A percentile compares a stretch with the other conserved stretches of the same genome.
These are phyloP conservation scores for Camelina sativa DNA, from an alignment of 345 rosid genomes.

Conservation along the genomic window DNA sequence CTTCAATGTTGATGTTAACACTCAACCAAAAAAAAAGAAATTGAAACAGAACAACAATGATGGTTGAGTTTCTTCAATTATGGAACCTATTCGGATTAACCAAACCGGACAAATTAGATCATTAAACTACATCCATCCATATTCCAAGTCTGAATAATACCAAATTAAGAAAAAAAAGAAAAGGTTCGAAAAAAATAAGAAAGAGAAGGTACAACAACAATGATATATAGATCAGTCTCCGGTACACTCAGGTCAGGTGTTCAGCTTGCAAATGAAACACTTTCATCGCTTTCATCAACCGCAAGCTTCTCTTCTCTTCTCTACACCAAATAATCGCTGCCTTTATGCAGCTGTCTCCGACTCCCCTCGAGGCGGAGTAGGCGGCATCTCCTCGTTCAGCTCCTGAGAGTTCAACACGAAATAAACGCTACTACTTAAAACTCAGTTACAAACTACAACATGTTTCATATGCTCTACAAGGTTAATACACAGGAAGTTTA, in stretches of 20 bases:
- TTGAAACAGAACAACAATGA: no score
- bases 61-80: no score
- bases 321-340: constrained; percentile 46
- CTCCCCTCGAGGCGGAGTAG: constrained; percentile 71
- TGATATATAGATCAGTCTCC: neutral
- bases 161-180: neutral
- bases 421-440: neutral
- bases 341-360: constrained; percentile 54
- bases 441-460: constrained; percentile 17
- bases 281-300: constrained; percentile 8
- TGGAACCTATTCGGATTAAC: no score
- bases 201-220: neutral
- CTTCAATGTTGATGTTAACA: constrained; percentile 27
- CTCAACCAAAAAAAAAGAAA: neutral
- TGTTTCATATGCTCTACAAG: neutral
- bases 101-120: no score
- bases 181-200: neutral
- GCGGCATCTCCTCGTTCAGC: constrained; percentile 74
- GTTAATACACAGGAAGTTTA: neutral
- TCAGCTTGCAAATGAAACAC: neutral
- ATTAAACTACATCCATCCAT: no score
- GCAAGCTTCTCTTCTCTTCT: neutral
- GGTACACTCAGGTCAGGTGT: neutral
- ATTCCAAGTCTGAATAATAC: neutral
- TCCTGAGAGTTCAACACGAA: constrained; percentile 52